phyloP scores from a whole-genome alignment of 768 basidiomycete genomes.

The Boletus pseudopeckii region DNA sequence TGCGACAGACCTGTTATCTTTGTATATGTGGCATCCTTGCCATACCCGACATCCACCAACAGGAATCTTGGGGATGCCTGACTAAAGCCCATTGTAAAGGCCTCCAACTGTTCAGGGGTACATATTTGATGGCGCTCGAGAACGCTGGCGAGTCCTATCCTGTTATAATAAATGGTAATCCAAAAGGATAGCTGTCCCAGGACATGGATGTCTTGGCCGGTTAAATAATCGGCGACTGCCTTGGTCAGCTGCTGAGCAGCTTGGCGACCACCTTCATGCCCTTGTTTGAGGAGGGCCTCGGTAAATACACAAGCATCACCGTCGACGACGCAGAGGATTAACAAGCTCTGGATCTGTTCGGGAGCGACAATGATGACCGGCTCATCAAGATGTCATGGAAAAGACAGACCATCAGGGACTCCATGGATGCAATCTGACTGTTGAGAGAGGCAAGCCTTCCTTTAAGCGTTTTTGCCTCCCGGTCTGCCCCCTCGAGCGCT shows the following conservation, averaged over 20 bases:
- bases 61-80: slow-evolving; percentile 70
- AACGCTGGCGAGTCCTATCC: slow-evolving; percentile 47
- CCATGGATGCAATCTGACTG: slow-evolving; percentile 57
- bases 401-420: slow-evolving; percentile 43
- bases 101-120: slow-evolving; percentile 61
- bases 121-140: slow-evolving; percentile 55
- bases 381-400: neutral
- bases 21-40: slow-evolving; percentile 55
- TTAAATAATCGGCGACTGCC: slow-evolving; percentile 63
- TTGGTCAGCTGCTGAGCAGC: slow-evolving; percentile 64
- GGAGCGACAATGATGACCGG: slow-evolving; percentile 2
- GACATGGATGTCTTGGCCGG: slow-evolving; percentile 56
- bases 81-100: slow-evolving; percentile 70
- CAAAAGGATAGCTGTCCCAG: slow-evolving; percentile 70
- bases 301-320: slow-evolving; percentile 69
- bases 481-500: slow-evolving; percentile 58
- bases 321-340: slow-evolving; percentile 73
- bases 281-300: slow-evolving; percentile 54
- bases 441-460: slow-evolving; percentile 63
- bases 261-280: slow-evolving; percentile 60
- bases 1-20: slow-evolving; percentile 63
- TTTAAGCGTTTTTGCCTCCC: slow-evolving; percentile 64
- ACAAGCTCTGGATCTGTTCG: slow-evolving; percentile 55
- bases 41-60: slow-evolving; percentile 64
- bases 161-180: slow-evolving; percentile 72